These are phyloP conservation scores for Epichloe gansuensis DNA, from an alignment of 2,329 filamentous ascomycete genomes.

Conservation along the genomic window DNA sequence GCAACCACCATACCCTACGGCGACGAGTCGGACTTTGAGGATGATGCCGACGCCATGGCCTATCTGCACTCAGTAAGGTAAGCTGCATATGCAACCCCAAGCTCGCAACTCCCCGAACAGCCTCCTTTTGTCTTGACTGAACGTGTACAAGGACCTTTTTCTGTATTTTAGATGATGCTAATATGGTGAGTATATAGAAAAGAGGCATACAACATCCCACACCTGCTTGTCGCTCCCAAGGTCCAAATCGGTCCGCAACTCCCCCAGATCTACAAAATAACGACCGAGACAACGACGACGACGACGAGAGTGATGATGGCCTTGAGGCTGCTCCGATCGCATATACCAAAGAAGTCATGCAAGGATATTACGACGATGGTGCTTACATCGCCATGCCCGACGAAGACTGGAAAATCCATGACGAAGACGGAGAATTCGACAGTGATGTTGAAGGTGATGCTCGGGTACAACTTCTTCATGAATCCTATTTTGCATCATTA, in stretches of 20 bases:
- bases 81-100: slow-evolving; percentile 17
- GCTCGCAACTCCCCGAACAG: not conserved
- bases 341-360: slow-evolving; percentile 40
- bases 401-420: slow-evolving; percentile 17
- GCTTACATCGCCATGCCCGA: slow-evolving; percentile 58
- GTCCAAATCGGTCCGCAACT: slow-evolving; percentile 39
- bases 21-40: slow-evolving; percentile 54
- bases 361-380: slow-evolving; percentile 64
- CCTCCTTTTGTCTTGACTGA: not conserved
- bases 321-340: slow-evolving; percentile 16
- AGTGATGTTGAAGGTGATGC: slow-evolving; percentile 18
- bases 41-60: slow-evolving; percentile 53
- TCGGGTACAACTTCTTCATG: slow-evolving; percentile 34
- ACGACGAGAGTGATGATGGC: slow-evolving; percentile 23
- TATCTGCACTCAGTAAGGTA: slow-evolving; percentile 64
- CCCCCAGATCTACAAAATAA: slow-evolving; percentile 24
- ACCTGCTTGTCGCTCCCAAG: slow-evolving; percentile 54
- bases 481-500: slow-evolving; percentile 57
- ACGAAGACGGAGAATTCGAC: slow-evolving; percentile 12
- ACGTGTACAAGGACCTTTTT: not conserved
- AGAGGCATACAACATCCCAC: slow-evolving; percentile 63
- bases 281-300: slow-evolving; percentile 19
- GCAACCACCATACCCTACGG: slow-evolving; percentile 32
- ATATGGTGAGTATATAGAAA: slow-evolving; percentile 49
- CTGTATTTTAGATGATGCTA: slow-evolving; percentile 22